Evolutionary conservation across 352 stramenopile species (phyloP), one percentile per base, ranked within the genome.

Genomic region (Globisporangium alternatum): DNA sequence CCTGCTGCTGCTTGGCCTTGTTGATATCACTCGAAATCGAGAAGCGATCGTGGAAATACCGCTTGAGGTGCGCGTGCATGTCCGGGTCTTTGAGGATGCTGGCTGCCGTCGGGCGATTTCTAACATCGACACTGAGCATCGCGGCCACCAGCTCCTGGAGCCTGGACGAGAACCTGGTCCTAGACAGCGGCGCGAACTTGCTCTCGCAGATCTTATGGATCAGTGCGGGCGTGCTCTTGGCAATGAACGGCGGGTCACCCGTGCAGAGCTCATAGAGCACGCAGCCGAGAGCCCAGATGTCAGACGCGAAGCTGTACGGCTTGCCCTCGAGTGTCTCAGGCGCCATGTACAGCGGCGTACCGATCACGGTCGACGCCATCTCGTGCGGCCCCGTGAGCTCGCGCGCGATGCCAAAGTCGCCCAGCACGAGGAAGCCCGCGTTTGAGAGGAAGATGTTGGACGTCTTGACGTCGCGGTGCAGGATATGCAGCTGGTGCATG

Each of bases 381-480:
- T 81, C 69, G 30, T 67, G 43, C 31, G 44, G 2, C n/a, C 33
- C 58, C 3, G 12, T 12, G 0, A 81, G 37, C 30, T 81, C 76
- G 6, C 69, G 61, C 6, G 88, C 89, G 64, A 98, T 95, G 8
- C 92, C 90, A 17, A 98, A 79, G 62, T 98, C 93, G 1, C 92
- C 91, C 5, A 98, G 66, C 1, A 97, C 89, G 5, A 97, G 65
- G 31, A 83, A 82, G 10, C 88, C 81, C 19, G 69, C 61, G 41
- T 77, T 68, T 1, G 67, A 78, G 4, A 95, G 60, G 47, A 96
- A 96, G 10, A 96, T 68, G 66, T 98, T 98, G 66, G 94, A 77
- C 31, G 91, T 96, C 70, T 98, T 98, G 31, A 98, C 56, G 66
- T 98, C 93, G 43, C 88, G 81, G 54, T 98, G 92, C 54, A 96